These are phyloP conservation scores for Laetiporus sulphureus DNA, from an alignment of 1,284 basidiomycete species.

Conservation along the genomic window DNA sequence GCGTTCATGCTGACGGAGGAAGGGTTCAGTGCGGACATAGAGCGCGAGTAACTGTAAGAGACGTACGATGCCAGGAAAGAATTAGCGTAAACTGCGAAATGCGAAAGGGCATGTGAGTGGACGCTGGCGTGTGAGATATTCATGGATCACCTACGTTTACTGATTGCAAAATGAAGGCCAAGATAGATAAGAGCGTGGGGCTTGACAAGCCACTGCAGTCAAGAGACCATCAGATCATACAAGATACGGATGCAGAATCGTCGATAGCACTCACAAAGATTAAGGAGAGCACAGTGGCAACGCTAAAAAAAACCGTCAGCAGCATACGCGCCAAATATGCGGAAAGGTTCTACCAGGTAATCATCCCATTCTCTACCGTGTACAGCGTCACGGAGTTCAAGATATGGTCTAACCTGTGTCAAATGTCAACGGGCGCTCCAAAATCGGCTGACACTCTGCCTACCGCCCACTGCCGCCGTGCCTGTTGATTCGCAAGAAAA, in stretches of 20 bases:
- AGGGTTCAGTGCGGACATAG: neutral
- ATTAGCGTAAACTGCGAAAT: conserved; percentile 17
- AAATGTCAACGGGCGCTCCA: neutral
- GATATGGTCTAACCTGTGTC: conserved; percentile 14
- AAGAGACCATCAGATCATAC: neutral
- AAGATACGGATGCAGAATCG: no score
- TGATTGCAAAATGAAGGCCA: conserved; percentile 19
- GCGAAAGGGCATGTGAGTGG: conserved; percentile 1
- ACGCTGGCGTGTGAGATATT: no score
- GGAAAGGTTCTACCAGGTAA: conserved; percentile 15
- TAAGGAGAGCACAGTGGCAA: conserved; percentile 15
- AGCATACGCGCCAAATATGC: neutral
- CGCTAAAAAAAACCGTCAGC: conserved; percentile 7
- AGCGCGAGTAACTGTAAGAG: neutral
- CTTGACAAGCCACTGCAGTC: conserved; percentile 15
- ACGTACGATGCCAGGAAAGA: conserved; percentile 20
- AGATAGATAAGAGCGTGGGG: conserved; percentile 20
- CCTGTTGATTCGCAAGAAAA: conserved; percentile 12
- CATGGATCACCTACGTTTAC: no score
- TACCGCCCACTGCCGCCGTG: conserved; percentile 11
- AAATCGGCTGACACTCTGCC: neutral
- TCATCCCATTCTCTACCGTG: conserved; percentile 17
- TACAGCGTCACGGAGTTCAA: conserved; percentile 17
- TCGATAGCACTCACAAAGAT: conserved; percentile 16
- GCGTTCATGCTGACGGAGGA: conserved; percentile 15